Percentiles rank a stretch among this genome's conserved stretches.
phyloP scores from a whole-genome alignment of 192 early-diverging fungal genomes.

The Pilobolus umbonatus region DNA sequence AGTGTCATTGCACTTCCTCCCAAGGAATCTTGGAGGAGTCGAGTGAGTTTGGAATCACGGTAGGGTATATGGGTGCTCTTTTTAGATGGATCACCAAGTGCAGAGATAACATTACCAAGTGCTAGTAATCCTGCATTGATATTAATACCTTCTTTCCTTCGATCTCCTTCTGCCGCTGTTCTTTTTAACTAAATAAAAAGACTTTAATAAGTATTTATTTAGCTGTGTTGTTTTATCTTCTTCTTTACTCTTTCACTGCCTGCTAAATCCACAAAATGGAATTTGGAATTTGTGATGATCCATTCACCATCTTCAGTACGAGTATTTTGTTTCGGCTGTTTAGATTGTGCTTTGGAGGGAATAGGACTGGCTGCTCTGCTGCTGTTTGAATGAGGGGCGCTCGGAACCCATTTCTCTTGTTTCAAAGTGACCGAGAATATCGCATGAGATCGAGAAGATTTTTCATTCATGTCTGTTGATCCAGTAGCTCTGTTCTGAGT shows the following conservation, averaged over 20 bases:
- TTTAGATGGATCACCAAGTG: conserved; percentile 73
- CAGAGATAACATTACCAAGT: conserved; percentile 98
- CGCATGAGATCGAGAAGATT: conserved; percentile 93
- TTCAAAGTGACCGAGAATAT: conserved; percentile 89
- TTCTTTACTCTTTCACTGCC: conserved; percentile 79
- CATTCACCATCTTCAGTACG: conserved; percentile 47
- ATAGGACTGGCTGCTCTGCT: conserved; percentile 15
- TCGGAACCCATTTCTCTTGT: conserved; percentile 61
- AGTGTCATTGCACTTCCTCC: conserved; percentile 93
- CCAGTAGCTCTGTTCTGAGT: conserved; percentile 80
- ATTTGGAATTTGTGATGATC: conserved; percentile 75
- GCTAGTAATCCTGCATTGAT: conserved; percentile 96
- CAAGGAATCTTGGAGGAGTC: conserved; percentile 92
- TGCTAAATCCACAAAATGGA: conserved; percentile 99
- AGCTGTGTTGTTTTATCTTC: neutral
- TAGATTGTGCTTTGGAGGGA: conserved; percentile 10
- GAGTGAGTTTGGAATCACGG: conserved; percentile 94
- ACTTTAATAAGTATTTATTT: neutral
- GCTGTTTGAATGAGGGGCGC: conserved; percentile 26
- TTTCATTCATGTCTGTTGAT: conserved; percentile 96
- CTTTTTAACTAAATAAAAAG: conserved; percentile 63
- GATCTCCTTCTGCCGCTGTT: conserved; percentile 87
- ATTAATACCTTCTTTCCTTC: conserved; percentile 92
- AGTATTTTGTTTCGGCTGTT: conserved; percentile 7
- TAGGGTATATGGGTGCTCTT: conserved; percentile 84